Conservation (phyloP, 768 basidiomycete species). For the Lactifluus echinatus region DNA sequence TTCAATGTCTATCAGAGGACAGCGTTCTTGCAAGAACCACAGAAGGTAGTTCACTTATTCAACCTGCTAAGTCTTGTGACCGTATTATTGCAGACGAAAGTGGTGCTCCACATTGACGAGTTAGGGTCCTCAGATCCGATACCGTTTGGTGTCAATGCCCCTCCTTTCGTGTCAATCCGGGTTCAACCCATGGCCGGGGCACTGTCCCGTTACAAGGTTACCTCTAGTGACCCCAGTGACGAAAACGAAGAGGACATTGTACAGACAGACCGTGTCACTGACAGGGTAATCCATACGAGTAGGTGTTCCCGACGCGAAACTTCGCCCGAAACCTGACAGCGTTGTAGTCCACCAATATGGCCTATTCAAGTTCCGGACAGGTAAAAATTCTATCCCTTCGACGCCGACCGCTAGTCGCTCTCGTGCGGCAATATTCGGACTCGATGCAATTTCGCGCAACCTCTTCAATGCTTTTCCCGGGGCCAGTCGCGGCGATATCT, state of each 20-base stretch:
- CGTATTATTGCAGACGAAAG: constrained; percentile 56
- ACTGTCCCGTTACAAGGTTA: constrained; percentile 69
- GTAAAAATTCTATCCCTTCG: constrained; percentile 65
- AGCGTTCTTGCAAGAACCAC: constrained; percentile 65
- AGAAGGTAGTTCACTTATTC: constrained; percentile 51
- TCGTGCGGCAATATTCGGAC: constrained; percentile 74
- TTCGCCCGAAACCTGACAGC: constrained; percentile 7
- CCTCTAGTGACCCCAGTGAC: constrained; percentile 64
- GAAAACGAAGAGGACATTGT: constrained; percentile 78
- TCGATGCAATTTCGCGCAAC: constrained; percentile 86
- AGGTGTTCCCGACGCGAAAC: constrained; percentile 24
- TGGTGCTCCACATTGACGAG: constrained; percentile 80
- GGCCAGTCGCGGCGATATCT: constrained; percentile 63
- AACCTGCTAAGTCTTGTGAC: not conserved
- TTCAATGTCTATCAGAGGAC: constrained; percentile 84
- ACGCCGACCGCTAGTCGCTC: constrained; percentile 79
- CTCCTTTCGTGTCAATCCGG: constrained; percentile 74
- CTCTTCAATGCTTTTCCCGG: constrained; percentile 69
- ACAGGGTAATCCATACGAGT: constrained; percentile 78
- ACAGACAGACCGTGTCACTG: constrained; percentile 63
- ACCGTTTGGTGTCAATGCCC: constrained; percentile 57
- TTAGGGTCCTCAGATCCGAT: constrained; percentile 67
- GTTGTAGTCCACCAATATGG: constrained; percentile 76
- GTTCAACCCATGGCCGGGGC: constrained; percentile 80
- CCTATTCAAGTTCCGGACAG: constrained; percentile 80